Conservation (phyloP, 2,329 filamentous ascomycete genomes). For the Plectosphaerella cucumerina region DNA sequence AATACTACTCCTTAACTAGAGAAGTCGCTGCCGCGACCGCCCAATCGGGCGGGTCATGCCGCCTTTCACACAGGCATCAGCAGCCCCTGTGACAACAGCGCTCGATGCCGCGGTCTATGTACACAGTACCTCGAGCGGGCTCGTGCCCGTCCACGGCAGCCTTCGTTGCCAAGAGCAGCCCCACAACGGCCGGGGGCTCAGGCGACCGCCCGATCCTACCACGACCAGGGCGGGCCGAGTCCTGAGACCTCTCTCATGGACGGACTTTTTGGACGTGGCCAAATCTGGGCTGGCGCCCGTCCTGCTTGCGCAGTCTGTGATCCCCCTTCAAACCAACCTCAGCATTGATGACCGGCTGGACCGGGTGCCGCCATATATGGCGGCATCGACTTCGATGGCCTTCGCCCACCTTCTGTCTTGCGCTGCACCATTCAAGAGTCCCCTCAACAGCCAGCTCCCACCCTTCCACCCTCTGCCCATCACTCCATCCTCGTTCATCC, state of each 20-base stretch:
- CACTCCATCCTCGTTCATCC: no score
- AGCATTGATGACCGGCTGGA: no score
- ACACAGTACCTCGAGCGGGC: constrained; percentile 6
- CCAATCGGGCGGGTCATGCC: constrained; percentile 5
- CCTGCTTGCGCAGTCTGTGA: no score
- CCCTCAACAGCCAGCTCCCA: neutral
- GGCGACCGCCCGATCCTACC: no score
- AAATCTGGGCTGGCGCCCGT: no score
- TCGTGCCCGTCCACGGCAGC: no score
- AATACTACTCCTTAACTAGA: constrained; percentile 6
- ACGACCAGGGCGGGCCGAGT: neutral
- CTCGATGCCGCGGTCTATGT: constrained; percentile 1
- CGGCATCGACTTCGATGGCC: neutral
- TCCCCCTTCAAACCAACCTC: no score
- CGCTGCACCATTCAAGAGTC: neutral
- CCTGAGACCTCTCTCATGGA: neutral
- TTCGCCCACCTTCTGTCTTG: neutral
- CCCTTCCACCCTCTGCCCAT: no score
- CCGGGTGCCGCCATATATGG: no score
- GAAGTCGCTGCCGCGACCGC: constrained; percentile 6
- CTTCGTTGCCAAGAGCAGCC: no score
- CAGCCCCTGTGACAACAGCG: neutral
- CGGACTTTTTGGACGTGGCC: no score
- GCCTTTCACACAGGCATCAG: constrained; percentile 8
- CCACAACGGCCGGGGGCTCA: no score